These are phyloP conservation scores for Quercus rubra DNA, from an alignment of 306 rosid genomes.

Conservation along the genomic window DNA sequence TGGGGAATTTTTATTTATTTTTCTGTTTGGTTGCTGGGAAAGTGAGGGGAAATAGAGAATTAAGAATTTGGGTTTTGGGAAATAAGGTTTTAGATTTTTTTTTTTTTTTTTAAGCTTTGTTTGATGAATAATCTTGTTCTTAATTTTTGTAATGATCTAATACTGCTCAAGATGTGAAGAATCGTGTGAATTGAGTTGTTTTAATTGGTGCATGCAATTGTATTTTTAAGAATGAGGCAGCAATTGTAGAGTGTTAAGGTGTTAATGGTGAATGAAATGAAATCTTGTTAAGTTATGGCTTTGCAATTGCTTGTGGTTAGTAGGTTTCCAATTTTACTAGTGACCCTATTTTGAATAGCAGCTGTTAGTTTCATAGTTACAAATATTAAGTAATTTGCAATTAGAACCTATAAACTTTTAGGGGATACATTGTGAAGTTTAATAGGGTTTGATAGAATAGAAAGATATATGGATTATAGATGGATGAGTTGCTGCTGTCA, in stretches of 20 bases:
- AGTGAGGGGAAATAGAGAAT: slow-evolving; percentile 3
- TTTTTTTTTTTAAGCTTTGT: background rate
- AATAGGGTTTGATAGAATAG: background rate
- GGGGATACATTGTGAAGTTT: background rate
- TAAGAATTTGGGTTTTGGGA: background rate
- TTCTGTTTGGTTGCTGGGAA: background rate
- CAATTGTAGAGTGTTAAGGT: background rate
- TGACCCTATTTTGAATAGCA: background rate
- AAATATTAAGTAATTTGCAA: background rate
- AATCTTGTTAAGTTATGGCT: background rate
- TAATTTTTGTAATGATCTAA: background rate
- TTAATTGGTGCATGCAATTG: background rate
- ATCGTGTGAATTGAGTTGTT: background rate
- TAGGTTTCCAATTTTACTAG: background rate
- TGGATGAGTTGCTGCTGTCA: background rate
- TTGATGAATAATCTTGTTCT: background rate
- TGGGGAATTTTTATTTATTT: background rate
- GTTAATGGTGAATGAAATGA: background rate
- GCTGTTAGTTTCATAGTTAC: background rate
- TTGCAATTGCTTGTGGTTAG: background rate
- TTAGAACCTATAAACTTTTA: background rate
- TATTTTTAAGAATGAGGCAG: background rate
- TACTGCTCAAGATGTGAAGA: background rate
- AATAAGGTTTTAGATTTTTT: background rate
- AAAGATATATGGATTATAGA: background rate